Conservation (phyloP, 2,329 filamentous ascomycete species). For the Pseudogymnoascus verrucosus region DNA sequence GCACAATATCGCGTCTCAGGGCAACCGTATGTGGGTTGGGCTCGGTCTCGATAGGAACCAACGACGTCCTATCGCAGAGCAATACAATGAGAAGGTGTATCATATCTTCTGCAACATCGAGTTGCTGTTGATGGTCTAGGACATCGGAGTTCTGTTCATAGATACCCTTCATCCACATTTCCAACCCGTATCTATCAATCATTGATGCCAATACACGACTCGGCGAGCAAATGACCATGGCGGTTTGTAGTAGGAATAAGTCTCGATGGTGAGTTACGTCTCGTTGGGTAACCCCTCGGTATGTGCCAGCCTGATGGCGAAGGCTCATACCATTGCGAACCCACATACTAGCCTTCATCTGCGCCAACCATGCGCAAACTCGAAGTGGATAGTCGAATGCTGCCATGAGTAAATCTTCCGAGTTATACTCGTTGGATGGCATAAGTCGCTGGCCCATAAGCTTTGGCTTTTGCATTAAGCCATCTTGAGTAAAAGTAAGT, state of each 20-base stretch:
- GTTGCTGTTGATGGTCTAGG: slow-evolving; percentile 78
- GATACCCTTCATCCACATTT: slow-evolving; percentile 75
- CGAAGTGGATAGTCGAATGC: slow-evolving; percentile 89
- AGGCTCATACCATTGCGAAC: slow-evolving; percentile 95
- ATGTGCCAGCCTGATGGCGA: slow-evolving; percentile 88
- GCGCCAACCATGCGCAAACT: slow-evolving; percentile 91
- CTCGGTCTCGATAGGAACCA: slow-evolving; percentile 62
- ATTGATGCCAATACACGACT: slow-evolving; percentile 80
- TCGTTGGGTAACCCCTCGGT: slow-evolving; percentile 78
- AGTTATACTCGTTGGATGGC: slow-evolving; percentile 47
- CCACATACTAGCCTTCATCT: slow-evolving; percentile 99
- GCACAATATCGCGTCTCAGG: slow-evolving; percentile 82
- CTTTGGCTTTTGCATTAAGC: slow-evolving; percentile 58
- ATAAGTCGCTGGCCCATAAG: slow-evolving; percentile 51
- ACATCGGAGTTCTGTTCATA: slow-evolving; percentile 65
- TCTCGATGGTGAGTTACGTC: slow-evolving; percentile 94
- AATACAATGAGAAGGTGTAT: slow-evolving; percentile 87
- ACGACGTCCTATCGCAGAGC: slow-evolving; percentile 76
- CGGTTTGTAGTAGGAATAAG: slow-evolving; percentile 87
- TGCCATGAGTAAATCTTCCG: slow-evolving; percentile 76
- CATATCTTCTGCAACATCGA: slow-evolving; percentile 94
- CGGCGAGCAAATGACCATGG: slow-evolving; percentile 77
- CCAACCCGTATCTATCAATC: slow-evolving; percentile 84
- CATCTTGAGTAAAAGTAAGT: slow-evolving; percentile 62
- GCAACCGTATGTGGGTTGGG: slow-evolving; percentile 57